phyloP scores from a whole-genome alignment of 805 yeast species.

The Yueomyces sp. region DNA sequence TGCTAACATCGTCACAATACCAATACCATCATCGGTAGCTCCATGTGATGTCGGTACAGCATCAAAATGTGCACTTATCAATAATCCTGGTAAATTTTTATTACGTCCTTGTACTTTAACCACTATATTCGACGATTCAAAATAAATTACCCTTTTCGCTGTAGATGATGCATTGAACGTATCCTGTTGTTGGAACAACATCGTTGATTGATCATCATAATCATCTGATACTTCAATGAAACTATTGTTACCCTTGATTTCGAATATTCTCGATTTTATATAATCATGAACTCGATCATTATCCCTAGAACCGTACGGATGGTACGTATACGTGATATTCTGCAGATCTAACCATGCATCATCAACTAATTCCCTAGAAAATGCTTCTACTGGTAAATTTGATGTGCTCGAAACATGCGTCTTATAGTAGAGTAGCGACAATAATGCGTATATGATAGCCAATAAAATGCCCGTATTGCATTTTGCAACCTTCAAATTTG shows the following conservation, averaged over 20 bases:
- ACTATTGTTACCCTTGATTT: constrained; percentile 16
- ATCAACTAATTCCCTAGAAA: constrained; percentile 1
- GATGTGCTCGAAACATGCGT: too few relatives aligned
- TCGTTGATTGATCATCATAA: constrained; percentile 26
- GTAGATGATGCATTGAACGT: constrained; percentile 31
- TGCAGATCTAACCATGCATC: constrained; percentile 63
- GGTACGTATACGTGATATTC: constrained; percentile 47
- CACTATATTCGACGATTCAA: constrained; percentile 69
- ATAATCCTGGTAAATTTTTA: constrained; percentile 45
- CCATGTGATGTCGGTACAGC: constrained; percentile 81
- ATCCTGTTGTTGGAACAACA: constrained; percentile 38
- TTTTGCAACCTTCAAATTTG: constrained; percentile 58
- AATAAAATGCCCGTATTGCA: constrained; percentile 51
- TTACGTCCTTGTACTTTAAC: constrained; percentile 61
- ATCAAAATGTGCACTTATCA: constrained; percentile 79
- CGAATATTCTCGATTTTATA: constrained; percentile 31
- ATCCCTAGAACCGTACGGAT: constrained; percentile 67
- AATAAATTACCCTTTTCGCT: constrained; percentile 46
- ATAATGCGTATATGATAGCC: constrained; percentile 29
- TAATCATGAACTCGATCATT: constrained; percentile 70
- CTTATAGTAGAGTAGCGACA: too few relatives aligned
- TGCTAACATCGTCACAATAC: constrained; percentile 70
- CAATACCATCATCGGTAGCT: constrained; percentile 87
- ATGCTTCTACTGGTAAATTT: too few relatives aligned
- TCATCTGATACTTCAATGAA: constrained; percentile 28